Evolutionary conservation across 148 eudicot genomes (phyloP).

Genomic region (Vaccinium darrowii): DNA sequence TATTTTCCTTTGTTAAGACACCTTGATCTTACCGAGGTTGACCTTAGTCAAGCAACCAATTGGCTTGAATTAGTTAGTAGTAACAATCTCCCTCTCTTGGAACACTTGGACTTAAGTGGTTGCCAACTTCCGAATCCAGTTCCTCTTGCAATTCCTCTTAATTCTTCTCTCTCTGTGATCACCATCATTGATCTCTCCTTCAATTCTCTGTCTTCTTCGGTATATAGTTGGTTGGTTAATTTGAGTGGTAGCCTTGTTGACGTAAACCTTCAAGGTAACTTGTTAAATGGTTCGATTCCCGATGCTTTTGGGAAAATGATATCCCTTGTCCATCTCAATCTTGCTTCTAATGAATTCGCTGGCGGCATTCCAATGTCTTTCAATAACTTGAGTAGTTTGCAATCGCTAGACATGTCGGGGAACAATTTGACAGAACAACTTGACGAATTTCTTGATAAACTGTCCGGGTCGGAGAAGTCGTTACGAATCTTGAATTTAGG

Average conservation of each 20-base stretch:
- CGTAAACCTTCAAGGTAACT: no score
- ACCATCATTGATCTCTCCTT: neutral
- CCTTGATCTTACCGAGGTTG: neutral
- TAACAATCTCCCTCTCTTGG: neutral
- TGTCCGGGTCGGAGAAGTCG: neutral
- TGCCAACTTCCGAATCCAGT: neutral
- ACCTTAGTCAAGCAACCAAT: neutral
- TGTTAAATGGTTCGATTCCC: no score
- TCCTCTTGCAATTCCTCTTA: conserved; percentile 10
- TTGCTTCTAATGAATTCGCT: neutral
- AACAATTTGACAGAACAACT: neutral
- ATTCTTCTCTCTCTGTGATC: conserved; percentile 12
- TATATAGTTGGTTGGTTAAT: no score
- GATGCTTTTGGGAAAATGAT: conserved; percentile 8
- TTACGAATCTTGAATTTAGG: neutral
- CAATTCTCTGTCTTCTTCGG: conserved; percentile 9
- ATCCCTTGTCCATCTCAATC: conserved; percentile 14
- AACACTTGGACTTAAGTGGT: neutral
- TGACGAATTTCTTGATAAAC: neutral
- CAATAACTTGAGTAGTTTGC: neutral
- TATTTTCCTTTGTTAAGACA: neutral
- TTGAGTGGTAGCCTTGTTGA: no score
- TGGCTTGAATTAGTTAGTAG: neutral
- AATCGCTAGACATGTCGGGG: neutral
- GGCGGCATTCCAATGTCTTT: conserved; percentile 9